Evolutionary conservation across 2,329 filamentous ascomycete species (phyloP), one percentile per base, ranked within the genome.

Genomic region (Mollisiaceae sp.): DNA sequence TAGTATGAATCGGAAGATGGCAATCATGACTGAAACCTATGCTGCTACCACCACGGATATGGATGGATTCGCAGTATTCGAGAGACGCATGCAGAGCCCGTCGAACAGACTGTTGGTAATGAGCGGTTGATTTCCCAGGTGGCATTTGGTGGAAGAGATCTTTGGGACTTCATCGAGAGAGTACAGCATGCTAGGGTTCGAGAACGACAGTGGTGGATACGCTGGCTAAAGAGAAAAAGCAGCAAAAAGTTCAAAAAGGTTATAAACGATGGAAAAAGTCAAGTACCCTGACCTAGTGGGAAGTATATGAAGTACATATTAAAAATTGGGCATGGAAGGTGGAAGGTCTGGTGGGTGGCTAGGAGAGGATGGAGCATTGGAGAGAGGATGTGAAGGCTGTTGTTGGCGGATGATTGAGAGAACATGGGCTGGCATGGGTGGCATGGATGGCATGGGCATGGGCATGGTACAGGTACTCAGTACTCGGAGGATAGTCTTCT

Each of bases 261-360:
- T 55, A 24, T 50, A 39, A 54, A 47, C 22, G 45, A 55, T 56
- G 64, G 56, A 58, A 56, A 55, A 60, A 63, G 43, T 60, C 24
- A 56, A 20, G 57, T 54, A 60, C 60, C 60, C 50, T 65, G 55
- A 65, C 56, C 47, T 27, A 50, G 62, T 45, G 58, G 50, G 43
- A 60, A 65, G 63, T 67, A 67, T 63, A 67, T 65, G 41, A 63
- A 63, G 60, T 63, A 58, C 60, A 67, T 54, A 67, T 65, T 67
- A 67, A 67, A 65, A 43, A 54, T 47, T 50, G 32, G 27, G 27
- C 27, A 6, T 32, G 27, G 27, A 32, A 32, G 27, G 27, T 32
- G 27, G 27, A 32, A 32, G 27, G 27, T 32, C 3, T 32, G 27
- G 3, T 32, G 6, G 27, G 27, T 32, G 27, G 27, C 27, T 32